Evolutionary conservation across 345 rosid species (phyloP).

Genomic region (Eutrema yunnanense): DNA sequence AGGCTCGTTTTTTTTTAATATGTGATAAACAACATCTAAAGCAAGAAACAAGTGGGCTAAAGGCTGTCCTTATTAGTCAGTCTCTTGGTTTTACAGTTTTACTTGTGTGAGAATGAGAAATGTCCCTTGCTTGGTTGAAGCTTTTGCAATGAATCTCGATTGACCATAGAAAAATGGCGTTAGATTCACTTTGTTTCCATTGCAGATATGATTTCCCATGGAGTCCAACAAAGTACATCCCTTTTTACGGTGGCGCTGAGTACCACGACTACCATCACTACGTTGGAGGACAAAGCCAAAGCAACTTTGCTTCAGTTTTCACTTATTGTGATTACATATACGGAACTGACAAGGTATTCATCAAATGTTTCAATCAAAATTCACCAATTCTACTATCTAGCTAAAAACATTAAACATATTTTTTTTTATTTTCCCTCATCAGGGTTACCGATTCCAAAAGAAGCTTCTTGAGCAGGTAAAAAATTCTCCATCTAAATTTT

Average conservation of each 20-base stretch:
- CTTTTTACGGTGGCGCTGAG: constrained; percentile 96
- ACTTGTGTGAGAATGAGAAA: not conserved
- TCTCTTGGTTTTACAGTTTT: not conserved
- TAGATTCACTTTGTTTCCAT: not conserved
- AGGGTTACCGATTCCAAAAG: constrained; percentile 95
- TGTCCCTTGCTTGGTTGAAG: not conserved
- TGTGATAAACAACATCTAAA: not conserved
- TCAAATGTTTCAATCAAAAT: not conserved
- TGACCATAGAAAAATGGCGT: not conserved
- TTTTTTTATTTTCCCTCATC: not conserved
- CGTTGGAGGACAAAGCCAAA: constrained; percentile 98
- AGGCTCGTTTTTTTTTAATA: not conserved
- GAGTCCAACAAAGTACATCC: constrained; percentile 78
- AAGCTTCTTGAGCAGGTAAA: constrained; percentile 42
- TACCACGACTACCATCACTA: constrained; percentile 98
- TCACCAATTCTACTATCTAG: not conserved
- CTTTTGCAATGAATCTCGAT: not conserved
- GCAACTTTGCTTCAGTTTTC: constrained; percentile 96
- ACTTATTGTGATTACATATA: constrained; percentile 92
- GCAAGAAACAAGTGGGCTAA: not conserved
- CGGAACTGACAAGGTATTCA: constrained; percentile 85
- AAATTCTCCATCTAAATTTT: not conserved
- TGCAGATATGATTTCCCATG: constrained; percentile 89
- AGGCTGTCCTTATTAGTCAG: not conserved
- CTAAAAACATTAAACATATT: not conserved